Conservation (phyloP, 345 rosid genomes). For the Lenwebbia sp. region DNA sequence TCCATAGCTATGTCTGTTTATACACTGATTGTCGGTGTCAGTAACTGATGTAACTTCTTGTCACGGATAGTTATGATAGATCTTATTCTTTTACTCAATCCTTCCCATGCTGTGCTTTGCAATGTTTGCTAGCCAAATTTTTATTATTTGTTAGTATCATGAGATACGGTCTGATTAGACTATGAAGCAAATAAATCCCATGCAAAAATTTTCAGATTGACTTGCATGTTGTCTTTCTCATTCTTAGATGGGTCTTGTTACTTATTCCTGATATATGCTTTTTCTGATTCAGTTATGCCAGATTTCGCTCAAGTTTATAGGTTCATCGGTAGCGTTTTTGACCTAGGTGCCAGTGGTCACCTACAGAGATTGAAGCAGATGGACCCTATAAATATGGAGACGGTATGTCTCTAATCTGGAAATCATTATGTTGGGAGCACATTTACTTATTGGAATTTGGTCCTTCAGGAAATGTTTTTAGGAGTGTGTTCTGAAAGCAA, state of each 20-base stretch:
- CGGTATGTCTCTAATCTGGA: conserved; percentile 30
- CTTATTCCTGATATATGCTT: background rate
- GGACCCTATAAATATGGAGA: conserved; percentile 78
- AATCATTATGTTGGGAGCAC: background rate
- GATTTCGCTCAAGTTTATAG: conserved; percentile 89
- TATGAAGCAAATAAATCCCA: background rate
- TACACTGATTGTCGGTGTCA: background rate
- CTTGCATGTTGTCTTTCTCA: background rate
- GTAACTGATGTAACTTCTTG: background rate
- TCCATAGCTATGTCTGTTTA: background rate
- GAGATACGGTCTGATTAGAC: background rate
- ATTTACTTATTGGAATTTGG: background rate
- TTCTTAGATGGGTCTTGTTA: background rate
- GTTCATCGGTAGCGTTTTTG: conserved; percentile 85
- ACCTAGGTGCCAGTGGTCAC: conserved; percentile 57
- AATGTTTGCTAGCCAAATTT: background rate
- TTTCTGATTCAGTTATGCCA: conserved; percentile 48
- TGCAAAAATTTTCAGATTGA: background rate
- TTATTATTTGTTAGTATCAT: background rate
- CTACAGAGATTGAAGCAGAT: conserved; percentile 70
- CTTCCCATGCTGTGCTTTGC: background rate
- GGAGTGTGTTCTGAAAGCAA: background rate
- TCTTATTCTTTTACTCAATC: background rate
- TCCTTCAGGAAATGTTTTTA: background rate
- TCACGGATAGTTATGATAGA: background rate